Conservation (phyloP, 768 basidiomycete genomes). For the Leccinum barrowsii region DNA sequence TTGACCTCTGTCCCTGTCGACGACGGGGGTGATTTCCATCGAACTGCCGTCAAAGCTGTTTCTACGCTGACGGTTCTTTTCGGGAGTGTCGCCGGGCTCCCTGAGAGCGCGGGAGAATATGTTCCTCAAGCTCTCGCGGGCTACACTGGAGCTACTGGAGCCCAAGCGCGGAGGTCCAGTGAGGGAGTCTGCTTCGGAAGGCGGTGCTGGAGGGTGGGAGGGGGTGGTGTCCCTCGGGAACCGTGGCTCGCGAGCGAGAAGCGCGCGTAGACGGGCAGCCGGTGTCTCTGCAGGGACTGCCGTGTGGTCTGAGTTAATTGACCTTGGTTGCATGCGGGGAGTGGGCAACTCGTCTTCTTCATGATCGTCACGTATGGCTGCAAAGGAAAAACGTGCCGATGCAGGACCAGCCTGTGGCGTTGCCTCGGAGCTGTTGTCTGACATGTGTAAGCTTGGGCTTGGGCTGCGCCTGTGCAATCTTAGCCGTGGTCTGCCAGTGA, state of each 20-base stretch:
- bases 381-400: constrained; percentile 12
- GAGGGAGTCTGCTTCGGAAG: constrained; percentile 28
- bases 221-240: constrained; percentile 31
- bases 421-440: constrained; percentile 11
- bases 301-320: constrained; percentile 16
- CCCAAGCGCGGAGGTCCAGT: constrained; percentile 15
- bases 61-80: constrained; percentile 47
- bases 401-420: constrained; percentile 23
- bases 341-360: constrained; percentile 32
- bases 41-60: constrained; percentile 62
- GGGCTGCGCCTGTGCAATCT: constrained; percentile 19
- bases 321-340: constrained; percentile 22
- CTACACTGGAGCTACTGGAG: constrained; percentile 41
- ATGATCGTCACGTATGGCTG: constrained; percentile 8
- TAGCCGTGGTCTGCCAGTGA: constrained; percentile 14
- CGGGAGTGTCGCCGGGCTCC: constrained; percentile 62
- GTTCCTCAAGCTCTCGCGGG: constrained; percentile 57
- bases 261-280: constrained; percentile 60
- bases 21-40: constrained; percentile 50
- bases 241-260: constrained; percentile 50
- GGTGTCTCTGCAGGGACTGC: constrained; percentile 40
- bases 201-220: constrained; percentile 19
- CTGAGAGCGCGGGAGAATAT: constrained; percentile 66
- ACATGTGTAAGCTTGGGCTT: constrained; percentile 7
- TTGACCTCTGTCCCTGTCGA: constrained; percentile 38